Percentiles rank a stretch among this genome's conserved stretches.
Conservation (phyloP, 306 rosid species). For the Purshia tridentata region DNA sequence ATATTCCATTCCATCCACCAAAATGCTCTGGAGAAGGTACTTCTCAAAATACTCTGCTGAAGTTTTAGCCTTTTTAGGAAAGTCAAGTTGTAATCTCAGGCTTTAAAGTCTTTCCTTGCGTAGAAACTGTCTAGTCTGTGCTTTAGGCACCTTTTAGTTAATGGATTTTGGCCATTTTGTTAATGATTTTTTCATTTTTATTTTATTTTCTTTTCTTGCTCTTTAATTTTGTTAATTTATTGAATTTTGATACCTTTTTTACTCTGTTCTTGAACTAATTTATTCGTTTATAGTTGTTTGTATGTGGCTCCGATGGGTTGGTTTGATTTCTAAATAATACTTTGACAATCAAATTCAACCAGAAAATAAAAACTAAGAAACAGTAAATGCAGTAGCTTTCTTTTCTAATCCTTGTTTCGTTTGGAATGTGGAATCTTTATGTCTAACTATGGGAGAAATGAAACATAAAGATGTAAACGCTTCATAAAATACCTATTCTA, state of each 20-base stretch:
- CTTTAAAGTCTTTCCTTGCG: conserved; percentile 36
- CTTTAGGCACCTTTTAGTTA: conserved; percentile 28
- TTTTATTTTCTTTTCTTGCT: conserved; percentile 10
- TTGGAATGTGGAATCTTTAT: not conserved
- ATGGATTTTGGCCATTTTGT: conserved; percentile 40
- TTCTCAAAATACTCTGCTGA: conserved; percentile 43
- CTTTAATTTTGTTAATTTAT: conserved; percentile 26
- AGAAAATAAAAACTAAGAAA: not conserved
- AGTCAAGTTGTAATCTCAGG: conserved; percentile 63
- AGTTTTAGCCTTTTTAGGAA: conserved; percentile 41
- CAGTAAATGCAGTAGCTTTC: not conserved
- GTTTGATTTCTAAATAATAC: not conserved
- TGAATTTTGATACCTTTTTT: conserved; percentile 21
- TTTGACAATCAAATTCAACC: not conserved
- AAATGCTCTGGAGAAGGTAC: conserved; percentile 46
- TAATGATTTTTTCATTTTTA: conserved; percentile 28
- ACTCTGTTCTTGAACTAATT: conserved; percentile 5
- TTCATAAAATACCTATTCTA: not conserved
- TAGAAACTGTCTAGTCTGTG: conserved; percentile 32
- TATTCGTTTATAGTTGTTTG: conserved; percentile 4
- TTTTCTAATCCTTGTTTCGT: not conserved
- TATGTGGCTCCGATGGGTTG: conserved; percentile 3
- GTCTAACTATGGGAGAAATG: not conserved
- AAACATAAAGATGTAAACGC: not conserved
- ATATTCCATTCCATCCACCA: conserved; percentile 69